These are phyloP conservation scores for Anisodus tanguticus DNA, from an alignment of 257 asterid genomes.

Conservation along the genomic window DNA sequence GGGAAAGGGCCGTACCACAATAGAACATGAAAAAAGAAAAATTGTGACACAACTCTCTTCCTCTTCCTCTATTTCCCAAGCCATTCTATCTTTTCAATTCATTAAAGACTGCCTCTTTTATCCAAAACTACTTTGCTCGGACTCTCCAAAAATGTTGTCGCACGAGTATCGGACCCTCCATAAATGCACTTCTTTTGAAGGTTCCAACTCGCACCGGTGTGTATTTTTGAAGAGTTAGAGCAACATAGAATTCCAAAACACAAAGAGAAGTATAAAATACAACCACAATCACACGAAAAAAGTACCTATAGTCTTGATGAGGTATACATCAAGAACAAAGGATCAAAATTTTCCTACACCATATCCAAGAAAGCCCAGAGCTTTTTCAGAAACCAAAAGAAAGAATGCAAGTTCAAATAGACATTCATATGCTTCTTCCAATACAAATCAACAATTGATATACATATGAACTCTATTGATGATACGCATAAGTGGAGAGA, in stretches of 20 bases:
- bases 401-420: constrained; percentile 34
- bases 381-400: constrained; percentile 33
- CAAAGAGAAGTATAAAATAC: not conserved
- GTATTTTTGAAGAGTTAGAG: not conserved
- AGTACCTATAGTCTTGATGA: constrained; percentile 42
- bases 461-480: constrained; percentile 38
- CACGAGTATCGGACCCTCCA: not conserved
- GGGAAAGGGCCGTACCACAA: no score
- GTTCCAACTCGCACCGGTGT: not conserved
- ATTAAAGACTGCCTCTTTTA: not conserved
- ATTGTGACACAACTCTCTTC: not conserved
- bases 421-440: constrained; percentile 34
- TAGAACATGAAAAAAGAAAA: not conserved
- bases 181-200: not conserved
- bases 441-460: constrained; percentile 35
- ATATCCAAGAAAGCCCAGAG: constrained; percentile 40
- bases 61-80: constrained; percentile 6
- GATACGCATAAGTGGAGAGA: constrained; percentile 18
- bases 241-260: constrained; percentile 24
- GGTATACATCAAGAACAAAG: constrained; percentile 35
- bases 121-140: not conserved
- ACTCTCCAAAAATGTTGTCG: not conserved
- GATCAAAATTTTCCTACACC: constrained; percentile 35
- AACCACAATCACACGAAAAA: constrained; percentile 23
- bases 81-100: not conserved